These are phyloP conservation scores for Neurospora sublineolata DNA, from an alignment of 495 filamentous ascomycete genomes.

Conservation along the genomic window DNA sequence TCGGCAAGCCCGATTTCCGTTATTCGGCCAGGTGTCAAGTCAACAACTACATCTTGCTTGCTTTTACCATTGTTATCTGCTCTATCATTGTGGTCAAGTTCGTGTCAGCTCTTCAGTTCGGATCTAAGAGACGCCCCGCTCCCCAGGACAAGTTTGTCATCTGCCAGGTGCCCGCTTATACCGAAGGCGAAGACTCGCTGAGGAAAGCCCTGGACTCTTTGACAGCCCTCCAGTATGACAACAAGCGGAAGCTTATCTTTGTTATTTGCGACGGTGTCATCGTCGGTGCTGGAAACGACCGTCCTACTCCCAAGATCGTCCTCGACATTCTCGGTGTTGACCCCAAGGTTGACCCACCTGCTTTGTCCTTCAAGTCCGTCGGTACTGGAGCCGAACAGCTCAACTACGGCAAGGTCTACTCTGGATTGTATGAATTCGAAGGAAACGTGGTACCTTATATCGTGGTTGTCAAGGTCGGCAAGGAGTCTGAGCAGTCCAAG, in stretches of 20 bases:
- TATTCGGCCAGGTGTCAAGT: slow-evolving; percentile 63
- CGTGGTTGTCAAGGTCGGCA: slow-evolving; percentile 92
- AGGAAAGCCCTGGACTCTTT: slow-evolving; percentile 88
- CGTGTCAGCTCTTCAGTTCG: slow-evolving; percentile 85
- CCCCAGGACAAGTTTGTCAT: slow-evolving; percentile 98
- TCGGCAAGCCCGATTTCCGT: slow-evolving; percentile 78
- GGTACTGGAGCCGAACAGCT: slow-evolving; percentile 84
- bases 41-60: slow-evolving; percentile 84
- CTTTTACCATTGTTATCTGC: slow-evolving; percentile 73
- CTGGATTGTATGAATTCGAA: slow-evolving; percentile 93
- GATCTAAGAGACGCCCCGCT: slow-evolving; percentile 76
- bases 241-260: slow-evolving; percentile 89
- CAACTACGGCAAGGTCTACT: slow-evolving; percentile 98
- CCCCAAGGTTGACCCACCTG: slow-evolving; percentile 90
- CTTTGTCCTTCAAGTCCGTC: slow-evolving; percentile 82
- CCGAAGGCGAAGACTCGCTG: slow-evolving; percentile 89
- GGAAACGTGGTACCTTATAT: slow-evolving; percentile 95
- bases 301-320: slow-evolving; percentile 94
- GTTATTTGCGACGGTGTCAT: slow-evolving; percentile 95
- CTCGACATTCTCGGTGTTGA: slow-evolving; percentile 95
- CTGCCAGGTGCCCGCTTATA: slow-evolving; percentile 95
- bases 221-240: slow-evolving; percentile 89
- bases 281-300: slow-evolving; percentile 89
- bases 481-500: slow-evolving; percentile 86
- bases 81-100: slow-evolving; percentile 79